These are phyloP conservation scores for Metarhizium humberi DNA, from an alignment of 2,329 filamentous ascomycete species.

Conservation along the genomic window DNA sequence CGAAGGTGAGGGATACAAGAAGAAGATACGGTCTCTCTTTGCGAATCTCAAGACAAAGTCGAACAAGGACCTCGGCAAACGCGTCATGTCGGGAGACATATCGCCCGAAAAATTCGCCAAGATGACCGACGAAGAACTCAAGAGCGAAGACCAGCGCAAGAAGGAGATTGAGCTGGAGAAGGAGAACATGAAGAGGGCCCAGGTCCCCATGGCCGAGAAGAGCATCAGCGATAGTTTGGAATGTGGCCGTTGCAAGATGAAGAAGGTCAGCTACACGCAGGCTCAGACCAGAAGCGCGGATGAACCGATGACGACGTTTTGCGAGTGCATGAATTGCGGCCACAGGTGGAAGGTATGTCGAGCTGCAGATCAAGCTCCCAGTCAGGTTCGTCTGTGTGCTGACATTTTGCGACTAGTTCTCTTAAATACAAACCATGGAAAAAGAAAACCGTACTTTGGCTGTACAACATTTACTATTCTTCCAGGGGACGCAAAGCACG, in stretches of 20 bases:
- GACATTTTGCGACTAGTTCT: not conserved
- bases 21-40: conserved; percentile 86
- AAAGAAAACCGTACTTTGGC: not conserved
- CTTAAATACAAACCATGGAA: not conserved
- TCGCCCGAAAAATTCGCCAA: conserved; percentile 63
- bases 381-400: not conserved
- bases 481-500: not conserved
- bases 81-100: conserved; percentile 69
- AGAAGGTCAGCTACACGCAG: conserved; percentile 91
- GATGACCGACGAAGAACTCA: conserved; percentile 87
- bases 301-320: conserved; percentile 80
- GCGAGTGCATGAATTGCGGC: conserved; percentile 60
- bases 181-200: conserved; percentile 95
- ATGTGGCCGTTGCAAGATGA: conserved; percentile 87
- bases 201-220: conserved; percentile 87
- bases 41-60: conserved; percentile 91
- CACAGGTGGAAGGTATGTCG: conserved; percentile 60
- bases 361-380: not conserved
- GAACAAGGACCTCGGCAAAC: conserved; percentile 66
- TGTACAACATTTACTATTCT: not conserved
- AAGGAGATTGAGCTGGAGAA: conserved; percentile 69
- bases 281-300: conserved; percentile 93
- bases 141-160: conserved; percentile 71
- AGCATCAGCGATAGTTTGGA: conserved; percentile 80
- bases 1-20: conserved; percentile 61